Evolutionary conservation across 2,329 filamentous ascomycete species (phyloP).

Genomic region (Geosmithia flava): DNA sequence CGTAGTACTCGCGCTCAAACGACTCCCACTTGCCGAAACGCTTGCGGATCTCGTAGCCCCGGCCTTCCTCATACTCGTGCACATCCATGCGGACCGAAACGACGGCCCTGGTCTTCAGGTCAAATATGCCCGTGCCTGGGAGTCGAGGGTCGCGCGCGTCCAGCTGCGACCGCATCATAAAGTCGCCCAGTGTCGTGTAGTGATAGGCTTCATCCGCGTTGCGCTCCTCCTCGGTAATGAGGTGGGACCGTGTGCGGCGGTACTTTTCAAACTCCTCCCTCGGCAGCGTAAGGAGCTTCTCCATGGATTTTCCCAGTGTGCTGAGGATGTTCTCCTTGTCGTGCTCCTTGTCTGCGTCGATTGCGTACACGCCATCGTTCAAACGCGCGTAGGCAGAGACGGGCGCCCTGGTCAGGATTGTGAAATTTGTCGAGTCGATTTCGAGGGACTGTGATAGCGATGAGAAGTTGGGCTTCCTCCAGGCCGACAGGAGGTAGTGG

Average conservation of each 20-base stretch:
- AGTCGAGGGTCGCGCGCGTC: slow-evolving; percentile 80
- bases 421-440: slow-evolving; percentile 53
- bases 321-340: slow-evolving; percentile 77
- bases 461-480: slow-evolving; percentile 57
- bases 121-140: slow-evolving; percentile 87
- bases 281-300: slow-evolving; percentile 79
- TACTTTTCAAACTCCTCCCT: slow-evolving; percentile 81
- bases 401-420: slow-evolving; percentile 58
- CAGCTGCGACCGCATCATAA: slow-evolving; percentile 89
- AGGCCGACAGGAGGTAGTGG: slow-evolving; percentile 78
- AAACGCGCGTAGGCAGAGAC: slow-evolving; percentile 71
- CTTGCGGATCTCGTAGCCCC: slow-evolving; percentile 75
- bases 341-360: slow-evolving; percentile 90
- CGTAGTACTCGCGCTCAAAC: slow-evolving; percentile 89
- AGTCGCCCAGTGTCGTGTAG: slow-evolving; percentile 75
- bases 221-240: slow-evolving; percentile 60
- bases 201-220: slow-evolving; percentile 70
- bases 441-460: slow-evolving; percentile 58
- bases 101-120: slow-evolving; percentile 90
- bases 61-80: slow-evolving; percentile 54
- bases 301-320: slow-evolving; percentile 90
- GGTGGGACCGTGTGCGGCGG: slow-evolving; percentile 52
- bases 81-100: slow-evolving; percentile 85
- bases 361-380: slow-evolving; percentile 79
- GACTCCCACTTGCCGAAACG: slow-evolving; percentile 75